These are phyloP conservation scores for Filobasidium floriforme DNA, from an alignment of 768 basidiomycete species.

Conservation along the genomic window DNA sequence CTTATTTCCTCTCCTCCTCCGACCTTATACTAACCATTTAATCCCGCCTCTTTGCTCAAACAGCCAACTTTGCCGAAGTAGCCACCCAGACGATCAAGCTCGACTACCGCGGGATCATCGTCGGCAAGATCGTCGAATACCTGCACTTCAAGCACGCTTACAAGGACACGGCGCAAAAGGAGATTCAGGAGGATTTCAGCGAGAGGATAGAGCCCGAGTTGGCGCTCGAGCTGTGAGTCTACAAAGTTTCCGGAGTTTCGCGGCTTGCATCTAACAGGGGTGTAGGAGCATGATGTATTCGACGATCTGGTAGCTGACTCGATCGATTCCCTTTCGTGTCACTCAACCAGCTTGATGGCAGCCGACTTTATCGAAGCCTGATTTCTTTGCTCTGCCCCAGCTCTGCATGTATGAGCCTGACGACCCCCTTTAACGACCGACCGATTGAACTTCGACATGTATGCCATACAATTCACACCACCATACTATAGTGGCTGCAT, in stretches of 20 bases:
- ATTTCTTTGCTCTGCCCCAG: background rate
- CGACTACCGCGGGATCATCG: constrained; percentile 53
- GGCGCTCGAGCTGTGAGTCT: constrained; percentile 74
- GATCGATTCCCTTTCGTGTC: no score
- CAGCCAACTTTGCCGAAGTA: constrained; percentile 14
- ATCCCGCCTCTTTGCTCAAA: background rate
- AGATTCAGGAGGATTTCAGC: constrained; percentile 74
- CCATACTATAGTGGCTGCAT: no score
- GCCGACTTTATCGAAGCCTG: constrained; percentile 42
- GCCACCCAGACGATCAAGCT: constrained; percentile 7
- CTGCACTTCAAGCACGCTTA: constrained; percentile 77
- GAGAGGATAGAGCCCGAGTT: constrained; percentile 81
- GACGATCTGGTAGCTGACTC: background rate
- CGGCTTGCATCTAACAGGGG: no score
- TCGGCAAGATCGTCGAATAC: constrained; percentile 84
- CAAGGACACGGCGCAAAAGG: constrained; percentile 60
- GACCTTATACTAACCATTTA: background rate
- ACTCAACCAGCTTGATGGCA: constrained; percentile 45
- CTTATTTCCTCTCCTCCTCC: background rate
- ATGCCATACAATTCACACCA: no score
- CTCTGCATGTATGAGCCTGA: background rate
- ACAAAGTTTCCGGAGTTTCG: background rate
- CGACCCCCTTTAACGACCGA: background rate
- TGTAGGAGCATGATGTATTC: no score
- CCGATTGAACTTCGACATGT: no score